Conservation (phyloP, 2,329 filamentous ascomycete species). For the Zymoseptoria brevis region DNA sequence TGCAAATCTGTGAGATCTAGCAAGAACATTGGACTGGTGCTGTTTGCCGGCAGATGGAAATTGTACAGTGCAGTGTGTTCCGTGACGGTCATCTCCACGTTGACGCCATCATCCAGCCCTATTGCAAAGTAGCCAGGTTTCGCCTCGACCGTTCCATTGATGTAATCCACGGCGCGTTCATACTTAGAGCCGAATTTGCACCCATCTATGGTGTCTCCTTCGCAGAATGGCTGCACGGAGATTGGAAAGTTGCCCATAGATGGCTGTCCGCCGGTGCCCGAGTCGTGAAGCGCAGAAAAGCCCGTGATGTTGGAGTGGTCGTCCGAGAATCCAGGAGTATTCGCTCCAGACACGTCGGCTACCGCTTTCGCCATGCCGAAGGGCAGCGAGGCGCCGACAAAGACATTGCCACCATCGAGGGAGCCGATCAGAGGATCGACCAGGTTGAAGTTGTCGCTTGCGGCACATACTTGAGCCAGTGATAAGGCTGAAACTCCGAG, state of each 20-base stretch:
- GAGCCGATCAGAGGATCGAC: constrained; percentile 39
- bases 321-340: constrained; percentile 50
- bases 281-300: constrained; percentile 43
- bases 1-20: constrained; percentile 53
- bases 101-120: constrained; percentile 46
- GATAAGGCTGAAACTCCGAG: not conserved
- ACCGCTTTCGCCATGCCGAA: constrained; percentile 41
- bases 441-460: constrained; percentile 18
- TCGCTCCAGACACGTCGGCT: constrained; percentile 40
- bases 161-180: constrained; percentile 43
- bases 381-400: constrained; percentile 31
- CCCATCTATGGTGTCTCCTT: constrained; percentile 16
- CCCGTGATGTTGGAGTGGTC: constrained; percentile 38
- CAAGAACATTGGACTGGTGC: constrained; percentile 46
- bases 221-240: constrained; percentile 20
- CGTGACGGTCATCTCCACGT: constrained; percentile 52
- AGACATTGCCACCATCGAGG: constrained; percentile 35
- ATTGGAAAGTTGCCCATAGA: constrained; percentile 18
- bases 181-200: constrained; percentile 46
- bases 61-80: constrained; percentile 52
- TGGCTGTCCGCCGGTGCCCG: constrained; percentile 37
- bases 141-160: constrained; percentile 44
- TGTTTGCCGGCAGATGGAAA: constrained; percentile 40
- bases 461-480: not conserved
- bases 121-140: constrained; percentile 53